Base-by-base conservation (phyloP, 768 basidiomycete genomes). In the Lanmaoa rubissima region DNA sequence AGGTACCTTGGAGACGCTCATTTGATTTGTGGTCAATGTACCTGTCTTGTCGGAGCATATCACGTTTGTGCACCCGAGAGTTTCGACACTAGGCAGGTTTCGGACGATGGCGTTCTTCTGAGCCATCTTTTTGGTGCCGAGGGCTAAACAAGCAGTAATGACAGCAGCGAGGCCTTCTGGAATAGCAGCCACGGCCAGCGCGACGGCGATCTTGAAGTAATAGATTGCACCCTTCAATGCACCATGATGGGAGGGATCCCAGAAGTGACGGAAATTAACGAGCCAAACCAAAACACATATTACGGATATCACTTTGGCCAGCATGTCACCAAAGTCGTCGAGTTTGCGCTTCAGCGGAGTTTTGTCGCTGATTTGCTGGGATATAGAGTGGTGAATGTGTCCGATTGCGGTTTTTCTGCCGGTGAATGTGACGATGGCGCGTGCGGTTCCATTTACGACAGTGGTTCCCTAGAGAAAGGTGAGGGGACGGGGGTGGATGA, bases 21-120 rank as follows among this genome's bases (percentile, higher is more conserved):
- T 98, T 70, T 98, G 96, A 73, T 93, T 97, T 14, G 94, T 97
- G 11, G 94, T 97, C 66, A 97, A 69, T 35, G 94, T 95, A 48
- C 95, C 95, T 26, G 96, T 99, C 80, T 99, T 99, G 76, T 99
- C 96, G 4, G 94, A 95, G 73, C 96, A 99, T 63, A 99, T 98
- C 48, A 99, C 94, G 69, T 97, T 98, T 42, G 95, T 97, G 77
- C 94, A 95, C 1, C 96, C 96, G 8, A 99, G 79, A 39, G 96
- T 98, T 76, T 99, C 96, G 34, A 99, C 97, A 60, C 90, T 93
- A 9, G 96, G 97, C 60, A 99, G 77, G 72, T 96, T 95, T 65
- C 95, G 79, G 52, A 99, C 96, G 65, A 99, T 99, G 2, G 96
- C 96, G 60, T 98, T 97, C 76, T 95, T 91, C 78, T 97, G 91